Evolutionary conservation across 2,329 filamentous ascomycete species (phyloP), one percentile per base, ranked within the genome.

Genomic region (Magnaporthiopsis rhizophila): DNA sequence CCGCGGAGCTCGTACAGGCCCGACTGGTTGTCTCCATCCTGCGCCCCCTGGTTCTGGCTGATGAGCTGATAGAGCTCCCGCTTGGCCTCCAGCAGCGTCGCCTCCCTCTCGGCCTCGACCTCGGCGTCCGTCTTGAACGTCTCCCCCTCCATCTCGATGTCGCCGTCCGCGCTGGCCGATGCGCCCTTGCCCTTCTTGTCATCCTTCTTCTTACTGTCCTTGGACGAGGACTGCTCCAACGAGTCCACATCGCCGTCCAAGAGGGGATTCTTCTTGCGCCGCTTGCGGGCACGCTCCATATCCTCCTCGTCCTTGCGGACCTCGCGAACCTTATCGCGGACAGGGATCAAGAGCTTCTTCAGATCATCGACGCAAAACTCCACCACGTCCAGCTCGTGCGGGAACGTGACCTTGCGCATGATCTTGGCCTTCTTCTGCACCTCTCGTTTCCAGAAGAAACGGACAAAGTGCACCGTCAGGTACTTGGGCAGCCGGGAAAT

Each of bases 381-480:
- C 28, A 96, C 88, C 56, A 91, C 87, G 72, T 99, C 95, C 45
- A 99, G 81, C 77, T 99, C 95, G 62, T 91, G 88, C 8, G 94
- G 94, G 74, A 99, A 99, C 0, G 92, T 94, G 65, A 99, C 95
- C 79, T 98, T 99, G 74, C 93, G 91, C 91, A 99, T 94, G 71
- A 99, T 99, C 83, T 99, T 99, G 69, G 94, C 93, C 83, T 99
- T 99, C 81, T 98, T 98, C 77, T 96, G 89, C 3, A 91, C 92
- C 69, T 96, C 92, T 60, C 89, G 87, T 74, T 96, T 94, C 95
- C 95, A 99, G 80, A 94, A 97, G 80, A 99, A 99, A 68, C 95
- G 91, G 65, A 99, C 91, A 75, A 99, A 97, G 77, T 99, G 95
- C 4, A 99, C 91, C 0, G 95, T 95, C 59, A 99, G 83, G 74